Base-by-base conservation (phyloP, 2,329 filamentous ascomycete genomes). In the Fusarium sp. region DNA sequence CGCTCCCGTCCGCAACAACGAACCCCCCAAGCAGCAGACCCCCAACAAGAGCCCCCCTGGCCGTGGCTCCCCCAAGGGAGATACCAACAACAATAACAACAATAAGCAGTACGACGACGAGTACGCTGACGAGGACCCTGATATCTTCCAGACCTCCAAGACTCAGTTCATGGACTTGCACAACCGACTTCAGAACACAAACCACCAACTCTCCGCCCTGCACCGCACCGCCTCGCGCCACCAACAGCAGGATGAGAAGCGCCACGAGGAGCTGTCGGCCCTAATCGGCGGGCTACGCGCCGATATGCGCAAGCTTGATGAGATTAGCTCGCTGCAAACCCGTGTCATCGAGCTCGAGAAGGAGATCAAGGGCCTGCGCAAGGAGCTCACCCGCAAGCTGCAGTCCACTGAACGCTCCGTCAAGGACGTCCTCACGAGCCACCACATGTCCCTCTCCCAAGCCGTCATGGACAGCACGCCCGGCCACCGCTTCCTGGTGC, bases 141-240 rank as follows among this genome's bases (percentile, higher is more conserved):
- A 86, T 48, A 75, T 77, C 34, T 86, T 87, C 75, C 80, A 82
- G 23, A 84, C 82, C 46, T 86, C 86, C 69, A 82, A 82, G 72
- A 82, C 83, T 12, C 94, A 97, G 79, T 95, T 98, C 77, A 86
- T 87, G 36, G 95, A 98, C 78, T 86, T 98, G 13, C 92, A 97
- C 84, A 92, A 92, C 83, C 92, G 94, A 34, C 84, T 98, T 16
- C 94, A 95, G 79, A 86, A 84, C 72, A 85, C 94, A 62, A 90
- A 89, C 79, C 90, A 94, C 80, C 90, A 92, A 75, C 82, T 94
- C 43, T 85, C 86, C 18, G 87, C 86, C 71, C 84, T 94, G 60
- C 90, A 89, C 79, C 86, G 85, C 43, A 82, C 89, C 60, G 80
- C 91, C 41, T 83, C 86, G 11, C 79, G 83, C 40, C 80, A 88